These are phyloP conservation scores for Acacia confusa DNA, from an alignment of 306 rosid genomes.

Conservation along the genomic window DNA sequence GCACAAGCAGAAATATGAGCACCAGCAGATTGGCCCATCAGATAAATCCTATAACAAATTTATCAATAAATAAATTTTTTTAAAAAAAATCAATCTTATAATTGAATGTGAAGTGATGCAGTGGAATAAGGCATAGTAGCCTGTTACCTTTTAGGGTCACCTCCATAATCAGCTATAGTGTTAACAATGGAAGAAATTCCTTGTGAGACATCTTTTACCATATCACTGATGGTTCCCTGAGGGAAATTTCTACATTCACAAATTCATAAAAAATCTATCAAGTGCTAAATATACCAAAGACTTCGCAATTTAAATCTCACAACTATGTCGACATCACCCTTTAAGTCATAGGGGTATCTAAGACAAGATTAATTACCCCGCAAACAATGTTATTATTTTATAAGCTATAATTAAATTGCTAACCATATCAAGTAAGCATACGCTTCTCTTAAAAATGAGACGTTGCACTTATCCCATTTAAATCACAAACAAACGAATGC, in stretches of 20 bases:
- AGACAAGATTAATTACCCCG: conserved; percentile 15
- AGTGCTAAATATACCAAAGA: conserved; percentile 15
- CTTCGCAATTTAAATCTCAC: conserved; percentile 7
- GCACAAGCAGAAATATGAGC: conserved; percentile 92
- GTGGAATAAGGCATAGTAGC: conserved; percentile 21
- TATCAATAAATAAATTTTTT: conserved; percentile 5
- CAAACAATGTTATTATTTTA: background rate
- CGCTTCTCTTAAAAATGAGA: background rate
- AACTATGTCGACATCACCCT: conserved; percentile 15
- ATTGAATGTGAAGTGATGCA: conserved; percentile 29
- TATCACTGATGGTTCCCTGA: conserved; percentile 96
- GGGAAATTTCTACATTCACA: conserved; percentile 85
- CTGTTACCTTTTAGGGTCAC: conserved; percentile 81
- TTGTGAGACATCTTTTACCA: conserved; percentile 75
- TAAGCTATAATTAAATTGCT: conserved; percentile 20
- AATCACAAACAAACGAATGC: conserved; percentile 8
- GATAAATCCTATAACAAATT: conserved; percentile 63
- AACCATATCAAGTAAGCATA: conserved; percentile 3
- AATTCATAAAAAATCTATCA: conserved; percentile 22
- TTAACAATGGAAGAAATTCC: conserved; percentile 76
- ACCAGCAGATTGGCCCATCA: conserved; percentile 99
- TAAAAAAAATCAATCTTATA: conserved; percentile 26
- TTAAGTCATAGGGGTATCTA: background rate
- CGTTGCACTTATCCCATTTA: background rate
- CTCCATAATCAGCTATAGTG: conserved; percentile 79